phyloP scores from a whole-genome alignment of 257 asterid genomes.

The Nicotiana attenuata region DNA sequence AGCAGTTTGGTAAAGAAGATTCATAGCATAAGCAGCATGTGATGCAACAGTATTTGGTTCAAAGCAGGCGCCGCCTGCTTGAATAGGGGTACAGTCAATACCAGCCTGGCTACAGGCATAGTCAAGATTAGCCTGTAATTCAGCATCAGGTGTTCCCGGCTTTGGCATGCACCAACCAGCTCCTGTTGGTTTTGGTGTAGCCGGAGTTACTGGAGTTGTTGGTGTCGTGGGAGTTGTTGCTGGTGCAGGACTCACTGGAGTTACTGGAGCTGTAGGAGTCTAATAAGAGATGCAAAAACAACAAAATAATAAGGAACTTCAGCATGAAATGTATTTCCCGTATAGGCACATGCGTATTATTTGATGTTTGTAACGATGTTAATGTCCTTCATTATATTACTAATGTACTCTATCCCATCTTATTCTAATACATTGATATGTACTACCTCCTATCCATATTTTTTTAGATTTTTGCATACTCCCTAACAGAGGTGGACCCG shows the following conservation, averaged over 20 bases:
- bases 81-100: constrained; percentile 67
- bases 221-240: constrained; percentile 24
- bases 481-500: too few relatives aligned
- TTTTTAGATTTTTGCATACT: not conserved
- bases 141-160: constrained; percentile 41
- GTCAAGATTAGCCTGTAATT: constrained; percentile 67
- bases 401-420: not conserved
- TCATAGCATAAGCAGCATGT: constrained; percentile 84
- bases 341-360: not conserved
- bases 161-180: constrained; percentile 72
- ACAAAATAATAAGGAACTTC: constrained; percentile 5
- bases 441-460: not conserved
- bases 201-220: constrained; percentile 20
- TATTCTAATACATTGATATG: not conserved
- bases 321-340: not conserved
- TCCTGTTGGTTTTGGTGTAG: constrained; percentile 35
- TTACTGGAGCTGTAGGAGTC: constrained; percentile 46
- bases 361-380: too few relatives aligned
- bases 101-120: constrained; percentile 58
- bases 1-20: constrained; percentile 71
- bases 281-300: constrained; percentile 14
- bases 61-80: constrained; percentile 70
- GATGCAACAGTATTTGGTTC: constrained; percentile 53
- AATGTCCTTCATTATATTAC: not conserved
- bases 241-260: constrained; percentile 13